phyloP scores from a whole-genome alignment of 176 grass and related monocot species.

The Carex parvula region DNA sequence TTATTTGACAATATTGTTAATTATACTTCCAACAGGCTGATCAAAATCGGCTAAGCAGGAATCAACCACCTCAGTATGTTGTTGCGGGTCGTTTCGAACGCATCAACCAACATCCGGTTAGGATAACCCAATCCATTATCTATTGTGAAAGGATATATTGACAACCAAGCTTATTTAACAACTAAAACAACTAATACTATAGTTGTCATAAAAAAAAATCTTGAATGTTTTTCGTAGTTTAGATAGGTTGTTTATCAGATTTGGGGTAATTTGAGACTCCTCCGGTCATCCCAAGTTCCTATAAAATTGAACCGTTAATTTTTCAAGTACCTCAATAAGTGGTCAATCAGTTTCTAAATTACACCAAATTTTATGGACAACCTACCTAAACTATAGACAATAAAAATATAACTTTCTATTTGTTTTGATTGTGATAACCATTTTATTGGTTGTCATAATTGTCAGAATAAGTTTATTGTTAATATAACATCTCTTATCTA shows the following conservation, averaged over 20 bases:
- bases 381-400: not conserved
- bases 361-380: not conserved
- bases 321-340: not conserved
- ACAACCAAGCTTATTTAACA: not conserved
- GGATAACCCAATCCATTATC: conserved; percentile 19
- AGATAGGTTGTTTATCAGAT: not conserved
- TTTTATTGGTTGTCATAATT: not conserved
- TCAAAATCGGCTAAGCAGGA: conserved; percentile 45
- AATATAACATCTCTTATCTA: not conserved
- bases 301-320: not conserved
- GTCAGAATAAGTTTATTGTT: conserved; percentile 10
- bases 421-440: not conserved
- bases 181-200: not conserved
- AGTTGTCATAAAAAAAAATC: not conserved
- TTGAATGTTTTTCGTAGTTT: not conserved
- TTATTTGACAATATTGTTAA: conserved; percentile 18
- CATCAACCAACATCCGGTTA: conserved; percentile 91
- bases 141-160: conserved; percentile 9
- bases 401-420: not conserved
- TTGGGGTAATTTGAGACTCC: not conserved
- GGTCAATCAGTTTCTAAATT: not conserved
- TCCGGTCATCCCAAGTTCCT: not conserved
- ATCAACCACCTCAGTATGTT: conserved; percentile 50
- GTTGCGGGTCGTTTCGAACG: conserved; percentile 62
- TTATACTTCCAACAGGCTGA: conserved; percentile 47